Conservation (phyloP, 2,329 filamentous ascomycete genomes). For the Pseudogymnoascus sp. region DNA sequence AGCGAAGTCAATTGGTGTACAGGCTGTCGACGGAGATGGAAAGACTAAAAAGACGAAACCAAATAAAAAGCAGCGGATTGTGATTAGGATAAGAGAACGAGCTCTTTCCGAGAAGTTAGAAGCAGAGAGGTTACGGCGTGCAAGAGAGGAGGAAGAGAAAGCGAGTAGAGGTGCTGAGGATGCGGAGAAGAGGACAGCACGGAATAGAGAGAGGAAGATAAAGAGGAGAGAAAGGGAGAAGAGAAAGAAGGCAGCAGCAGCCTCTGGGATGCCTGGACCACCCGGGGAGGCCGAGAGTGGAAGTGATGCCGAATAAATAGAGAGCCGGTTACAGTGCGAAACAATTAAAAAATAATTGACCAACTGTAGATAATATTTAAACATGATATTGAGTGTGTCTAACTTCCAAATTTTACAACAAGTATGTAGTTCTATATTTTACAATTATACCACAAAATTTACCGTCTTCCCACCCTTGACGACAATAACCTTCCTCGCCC, state of each 20-base stretch:
- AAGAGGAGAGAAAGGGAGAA: constrained; percentile 40
- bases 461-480: constrained; percentile 59
- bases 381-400: not conserved
- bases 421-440: not conserved
- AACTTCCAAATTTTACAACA: not conserved
- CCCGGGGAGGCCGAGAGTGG: not conserved
- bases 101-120: constrained; percentile 36
- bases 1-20: constrained; percentile 10
- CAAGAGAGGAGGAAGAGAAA: constrained; percentile 32
- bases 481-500: constrained; percentile 57
- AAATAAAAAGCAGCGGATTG: constrained; percentile 52
- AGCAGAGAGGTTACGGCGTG: constrained; percentile 18
- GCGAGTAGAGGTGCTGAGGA: constrained; percentile 47
- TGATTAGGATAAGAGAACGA: constrained; percentile 36
- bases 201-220: constrained; percentile 46
- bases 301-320: not conserved
- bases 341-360: not conserved
- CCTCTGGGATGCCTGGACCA: not conserved
- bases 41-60: constrained; percentile 37
- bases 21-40: constrained; percentile 3
- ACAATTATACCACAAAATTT: constrained; percentile 55
- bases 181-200: constrained; percentile 52
- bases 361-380: not conserved
- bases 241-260: constrained; percentile 6
- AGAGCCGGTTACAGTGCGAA: not conserved